Base-by-base conservation (phyloP, 805 yeast genomes). In the Sporopachydermia lactativora region DNA sequence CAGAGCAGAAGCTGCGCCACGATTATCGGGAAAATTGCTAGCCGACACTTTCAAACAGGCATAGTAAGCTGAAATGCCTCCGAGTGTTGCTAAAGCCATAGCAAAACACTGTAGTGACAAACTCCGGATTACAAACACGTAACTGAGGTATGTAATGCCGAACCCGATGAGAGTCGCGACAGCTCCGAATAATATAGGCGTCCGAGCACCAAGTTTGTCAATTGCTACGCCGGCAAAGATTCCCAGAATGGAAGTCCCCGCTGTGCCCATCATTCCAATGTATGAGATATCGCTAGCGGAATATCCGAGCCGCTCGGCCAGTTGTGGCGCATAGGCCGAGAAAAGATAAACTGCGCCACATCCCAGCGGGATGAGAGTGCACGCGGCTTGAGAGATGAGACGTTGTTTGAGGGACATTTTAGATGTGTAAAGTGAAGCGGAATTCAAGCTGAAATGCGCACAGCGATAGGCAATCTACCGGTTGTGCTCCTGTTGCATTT, bases 1-100 rank as follows among this genome's bases (percentile, higher is more conserved):
- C 36, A 72, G 61, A 1, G 83, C 77, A 15, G 77, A 77, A 2
- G 85, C 85, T 4, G 75, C 64, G 16, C 85, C 92, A 51, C 80
- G 65, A 50, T 77, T 75, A 18, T 70, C 59, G 0, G 89, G 89
- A 47, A 81, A 81, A 50, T 81, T 81, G 2, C 79, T 50, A 19
- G 73, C 73, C 1, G 73, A 65, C 1, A 72, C 71, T 45, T 73
- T 74, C 47, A 74, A 55, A 4, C 44, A 42, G 5, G 47, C 8
- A 65, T 55, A 40, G 19, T 46, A 36, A 11, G 39, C 18, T 11
- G 28, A 8, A 14, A 36, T 17, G 5, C 34, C n/a, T 11, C 39
- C 39, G 5, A 36, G 19, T 16, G 28, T 17, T 5, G 17, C 5
- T 16, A 18, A 14, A 15, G 19, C n/a, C 39, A 36, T 36, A n/a